Evolutionary conservation across 306 rosid genomes (phyloP).

Genomic region (Delonix regia): DNA sequence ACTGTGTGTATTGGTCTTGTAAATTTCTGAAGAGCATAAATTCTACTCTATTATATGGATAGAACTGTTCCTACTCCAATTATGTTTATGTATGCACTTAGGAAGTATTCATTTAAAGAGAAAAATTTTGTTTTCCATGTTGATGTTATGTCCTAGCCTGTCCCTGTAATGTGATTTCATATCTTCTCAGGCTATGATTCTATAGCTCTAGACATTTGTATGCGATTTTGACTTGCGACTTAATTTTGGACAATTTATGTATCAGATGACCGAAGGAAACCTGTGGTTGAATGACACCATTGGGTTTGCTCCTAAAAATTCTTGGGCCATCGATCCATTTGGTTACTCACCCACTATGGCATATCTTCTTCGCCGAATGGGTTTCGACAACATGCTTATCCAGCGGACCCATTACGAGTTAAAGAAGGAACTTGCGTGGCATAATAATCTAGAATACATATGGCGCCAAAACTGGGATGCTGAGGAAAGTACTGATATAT

Average conservation of each 20-base stretch:
- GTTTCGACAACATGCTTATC: slow-evolving; percentile 97
- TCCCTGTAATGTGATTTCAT: slow-evolving; percentile 27
- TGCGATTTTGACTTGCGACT: slow-evolving; percentile 32
- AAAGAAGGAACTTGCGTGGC: slow-evolving; percentile 91
- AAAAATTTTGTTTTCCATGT: slow-evolving; percentile 10
- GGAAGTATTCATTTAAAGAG: neutral
- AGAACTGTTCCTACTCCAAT: neutral
- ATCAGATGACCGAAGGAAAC: slow-evolving; percentile 94
- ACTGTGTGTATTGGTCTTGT: neutral
- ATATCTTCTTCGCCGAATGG: slow-evolving; percentile 97
- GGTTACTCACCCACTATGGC: slow-evolving; percentile 99
- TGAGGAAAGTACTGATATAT: slow-evolving; percentile 91
- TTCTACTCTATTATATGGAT: neutral
- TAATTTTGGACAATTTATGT: slow-evolving; percentile 41
- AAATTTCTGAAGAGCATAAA: neutral
- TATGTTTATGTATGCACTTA: neutral
- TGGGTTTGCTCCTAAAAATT: slow-evolving; percentile 89
- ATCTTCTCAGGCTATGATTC: slow-evolving; percentile 4
- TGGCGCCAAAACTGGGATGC: slow-evolving; percentile 99
- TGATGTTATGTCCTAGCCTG: neutral
- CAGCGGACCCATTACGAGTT: slow-evolving; percentile 97
- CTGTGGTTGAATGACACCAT: slow-evolving; percentile 90
- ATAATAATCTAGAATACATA: slow-evolving; percentile 81
- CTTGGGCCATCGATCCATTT: slow-evolving; percentile 99
- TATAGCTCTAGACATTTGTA: slow-evolving; percentile 9